Evolutionary conservation across 257 asterid species (phyloP).

Genomic region (Penstemon eatonii): DNA sequence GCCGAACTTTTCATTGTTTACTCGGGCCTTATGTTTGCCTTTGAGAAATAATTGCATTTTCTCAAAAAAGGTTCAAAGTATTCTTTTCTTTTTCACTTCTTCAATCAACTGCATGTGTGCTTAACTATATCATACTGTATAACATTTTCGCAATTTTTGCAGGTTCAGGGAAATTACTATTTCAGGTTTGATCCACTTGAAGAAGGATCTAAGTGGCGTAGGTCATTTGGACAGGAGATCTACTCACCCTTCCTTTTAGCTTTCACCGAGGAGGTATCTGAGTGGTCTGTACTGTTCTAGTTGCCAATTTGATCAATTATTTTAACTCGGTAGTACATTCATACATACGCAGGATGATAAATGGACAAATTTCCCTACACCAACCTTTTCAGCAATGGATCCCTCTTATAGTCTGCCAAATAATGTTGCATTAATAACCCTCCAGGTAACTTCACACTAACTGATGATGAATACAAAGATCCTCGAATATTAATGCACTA

Average conservation of each 20-base stretch:
- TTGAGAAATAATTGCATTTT: not conserved
- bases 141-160: conserved; percentile 17
- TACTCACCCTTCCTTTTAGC: conserved; percentile 94
- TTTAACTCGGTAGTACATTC: conserved; percentile 22
- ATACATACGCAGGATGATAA: conserved; percentile 52
- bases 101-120: not conserved
- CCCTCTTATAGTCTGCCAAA: conserved; percentile 83
- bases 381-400: conserved; percentile 75
- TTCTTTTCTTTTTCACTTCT: not conserved
- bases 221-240: conserved; percentile 89
- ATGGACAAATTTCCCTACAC: conserved; percentile 51
- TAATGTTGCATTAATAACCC: conserved; percentile 80
- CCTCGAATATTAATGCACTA: not conserved
- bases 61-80: not conserved
- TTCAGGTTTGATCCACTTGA: conserved; percentile 77
- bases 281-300: conserved; percentile 3
- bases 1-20: not conserved
- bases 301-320: not conserved
- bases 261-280: conserved; percentile 72
- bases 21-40: not conserved
- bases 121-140: conserved; percentile 11
- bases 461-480: conserved; percentile 1
- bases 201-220: conserved; percentile 96
- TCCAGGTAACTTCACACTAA: conserved; percentile 55
- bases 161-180: conserved; percentile 88